A percentile compares a stretch with the other conserved stretches of the same genome.
phyloP scores from a whole-genome alignment of 306 rosid genomes.

The Acacia melanoxylon region DNA sequence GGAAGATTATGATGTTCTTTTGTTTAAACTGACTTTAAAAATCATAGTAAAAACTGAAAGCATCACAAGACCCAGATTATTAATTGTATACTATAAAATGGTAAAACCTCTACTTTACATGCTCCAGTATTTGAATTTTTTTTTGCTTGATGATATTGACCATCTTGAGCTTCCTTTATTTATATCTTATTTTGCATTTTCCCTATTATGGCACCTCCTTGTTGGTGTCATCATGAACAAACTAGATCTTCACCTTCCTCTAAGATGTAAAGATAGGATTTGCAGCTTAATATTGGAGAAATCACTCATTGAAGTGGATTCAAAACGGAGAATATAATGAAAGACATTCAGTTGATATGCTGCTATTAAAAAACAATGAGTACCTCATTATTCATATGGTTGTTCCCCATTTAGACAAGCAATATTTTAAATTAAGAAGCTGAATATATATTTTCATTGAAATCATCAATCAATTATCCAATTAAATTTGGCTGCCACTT shows the following conservation, averaged over 20 bases:
- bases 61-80: background rate
- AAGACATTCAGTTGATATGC: background rate
- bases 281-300: background rate
- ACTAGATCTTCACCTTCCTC: background rate
- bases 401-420: slow-evolving; percentile 2
- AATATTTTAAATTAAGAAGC: background rate
- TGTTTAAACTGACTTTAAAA: background rate
- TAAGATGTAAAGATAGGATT: background rate
- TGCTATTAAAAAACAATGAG: background rate
- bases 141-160: background rate
- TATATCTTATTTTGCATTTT: background rate
- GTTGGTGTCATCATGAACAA: background rate
- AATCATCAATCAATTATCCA: background rate
- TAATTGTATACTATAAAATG: background rate
- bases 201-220: background rate
- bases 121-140: background rate
- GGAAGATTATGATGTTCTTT: background rate
- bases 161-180: slow-evolving; percentile 3
- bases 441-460: background rate
- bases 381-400: background rate
- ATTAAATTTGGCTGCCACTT: slow-evolving; percentile 4
- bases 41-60: background rate
- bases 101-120: background rate
- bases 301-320: background rate
- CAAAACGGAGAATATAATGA: background rate